Evolutionary conservation across 495 filamentous ascomycete genomes (phyloP), one percentile per base, ranked within the genome.

Genomic region (Trypethelium eluteriae): DNA sequence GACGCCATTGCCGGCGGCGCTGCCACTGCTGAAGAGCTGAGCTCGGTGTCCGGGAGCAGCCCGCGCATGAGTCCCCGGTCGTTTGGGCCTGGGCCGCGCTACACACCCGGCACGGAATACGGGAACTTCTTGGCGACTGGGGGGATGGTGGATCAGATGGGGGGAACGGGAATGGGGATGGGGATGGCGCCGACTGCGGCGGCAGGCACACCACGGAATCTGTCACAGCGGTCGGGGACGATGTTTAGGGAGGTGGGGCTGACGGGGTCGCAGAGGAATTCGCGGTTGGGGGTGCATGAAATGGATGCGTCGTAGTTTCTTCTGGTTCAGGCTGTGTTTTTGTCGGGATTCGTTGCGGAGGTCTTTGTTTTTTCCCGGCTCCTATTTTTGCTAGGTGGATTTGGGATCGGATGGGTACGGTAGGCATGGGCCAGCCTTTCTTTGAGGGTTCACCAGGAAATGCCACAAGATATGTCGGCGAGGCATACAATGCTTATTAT

Each of bases 261-360:
- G 9, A 46, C 41, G 41, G 10, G 49, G 53, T 36, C 53, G 53
- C 53, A 59, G 32, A 4, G 53, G 32, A 59, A 36, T 36, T 59
- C 53, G 32, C 53, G 14, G 3, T 3, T 59, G 53, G 53, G 53
- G 32, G 25, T 32, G 53, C 53, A 59, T 59, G 53, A 59, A 32
- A 59, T 59, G 53, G 53, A 59, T 59, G 53, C 66, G 46, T 49
- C 39, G 46, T 47, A 32, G 66, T 34, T 3, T 16, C 2, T 12
- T 62, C 59, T 38, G 56, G 34, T 32, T 66, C 38, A 14, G 12
- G 49, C 16, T 46, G 9, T 9, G 1, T 46, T 46, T 46, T 16
- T 0, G 34, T 64, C 39, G 41, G 41, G 41, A 46, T 9, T 46
- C 41, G 49, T 53, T n/a, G 5, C 18, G 11, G 49, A 25, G 16